phyloP scores from a whole-genome alignment of 495 filamentous ascomycete genomes.

The Neurospora tetraspora region DNA sequence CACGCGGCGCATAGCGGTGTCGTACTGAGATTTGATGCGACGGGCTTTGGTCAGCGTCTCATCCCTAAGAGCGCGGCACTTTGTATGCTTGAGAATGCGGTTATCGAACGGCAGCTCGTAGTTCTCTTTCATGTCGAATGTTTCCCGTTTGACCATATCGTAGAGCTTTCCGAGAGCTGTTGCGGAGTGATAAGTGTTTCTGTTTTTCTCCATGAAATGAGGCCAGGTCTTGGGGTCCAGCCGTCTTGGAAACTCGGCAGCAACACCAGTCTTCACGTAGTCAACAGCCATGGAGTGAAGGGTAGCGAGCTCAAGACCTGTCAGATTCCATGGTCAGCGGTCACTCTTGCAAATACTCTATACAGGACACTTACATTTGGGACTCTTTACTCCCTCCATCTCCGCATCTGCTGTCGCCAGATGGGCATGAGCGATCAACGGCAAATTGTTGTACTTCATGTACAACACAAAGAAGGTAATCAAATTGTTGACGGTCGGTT shows the following conservation, averaged over 20 bases:
- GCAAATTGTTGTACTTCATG: constrained; percentile 84
- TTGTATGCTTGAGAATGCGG: constrained; percentile 51
- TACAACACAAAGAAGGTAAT: constrained; percentile 81
- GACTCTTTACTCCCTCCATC: constrained; percentile 51
- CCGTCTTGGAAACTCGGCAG: constrained; percentile 54
- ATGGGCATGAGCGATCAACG: constrained; percentile 73
- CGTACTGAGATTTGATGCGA: constrained; percentile 67
- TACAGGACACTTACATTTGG: constrained; percentile 40
- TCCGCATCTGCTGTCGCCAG: constrained; percentile 63
- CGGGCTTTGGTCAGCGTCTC: constrained; percentile 46
- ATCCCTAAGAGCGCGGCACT: constrained; percentile 27
- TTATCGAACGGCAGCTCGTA: constrained; percentile 64
- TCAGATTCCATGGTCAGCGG: neutral
- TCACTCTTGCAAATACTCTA: constrained; percentile 6
- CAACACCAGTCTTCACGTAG: constrained; percentile 79
- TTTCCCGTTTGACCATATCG: constrained; percentile 42
- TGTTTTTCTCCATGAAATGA: constrained; percentile 81
- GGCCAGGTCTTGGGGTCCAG: constrained; percentile 58
- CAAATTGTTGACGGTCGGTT: constrained; percentile 53
- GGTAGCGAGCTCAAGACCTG: constrained; percentile 56
- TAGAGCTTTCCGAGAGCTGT: constrained; percentile 79
- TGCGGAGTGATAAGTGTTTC: constrained; percentile 51
- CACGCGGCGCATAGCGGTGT: constrained; percentile 62
- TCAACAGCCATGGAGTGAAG: constrained; percentile 91
- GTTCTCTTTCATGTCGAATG: constrained; percentile 57